Percentiles rank a stretch among this genome's conserved stretches.
Evolutionary conservation across 208 protist species (phyloP).

Genomic region (Jaenimonas drosophilae): DNA sequence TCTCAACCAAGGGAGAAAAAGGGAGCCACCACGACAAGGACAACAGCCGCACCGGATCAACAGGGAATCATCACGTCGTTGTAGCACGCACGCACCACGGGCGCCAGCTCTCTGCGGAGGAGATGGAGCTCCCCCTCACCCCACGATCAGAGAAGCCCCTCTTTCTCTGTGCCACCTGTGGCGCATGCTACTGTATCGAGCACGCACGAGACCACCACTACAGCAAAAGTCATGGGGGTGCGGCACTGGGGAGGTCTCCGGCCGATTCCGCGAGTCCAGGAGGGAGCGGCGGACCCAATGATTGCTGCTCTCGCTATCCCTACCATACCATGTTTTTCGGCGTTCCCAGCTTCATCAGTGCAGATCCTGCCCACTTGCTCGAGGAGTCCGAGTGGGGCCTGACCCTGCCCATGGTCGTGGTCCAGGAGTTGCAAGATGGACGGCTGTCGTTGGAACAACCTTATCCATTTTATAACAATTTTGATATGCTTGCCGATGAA

Average conservation of each 20-base stretch:
- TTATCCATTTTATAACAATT: slow-evolving; percentile 27
- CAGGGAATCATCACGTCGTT: no score
- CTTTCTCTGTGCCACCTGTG: slow-evolving; percentile 64
- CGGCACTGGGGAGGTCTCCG: no score
- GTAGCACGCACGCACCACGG: slow-evolving; percentile 1
- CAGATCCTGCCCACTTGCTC: slow-evolving; percentile 18
- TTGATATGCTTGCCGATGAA: slow-evolving; percentile 29
- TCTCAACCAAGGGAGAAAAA: no score
- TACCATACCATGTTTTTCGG: slow-evolving; percentile 56
- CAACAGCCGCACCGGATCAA: no score
- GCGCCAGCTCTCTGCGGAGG: slow-evolving; percentile 15
- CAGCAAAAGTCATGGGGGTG: slow-evolving; percentile 1
- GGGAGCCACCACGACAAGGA: no score
- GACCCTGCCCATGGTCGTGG: slow-evolving; percentile 33
- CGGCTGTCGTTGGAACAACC: no score
- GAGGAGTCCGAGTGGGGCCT: slow-evolving; percentile 30
- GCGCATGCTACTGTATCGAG: slow-evolving; percentile 49
- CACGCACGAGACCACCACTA: slow-evolving; percentile 50
- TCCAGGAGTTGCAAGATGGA: slow-evolving; percentile 19
- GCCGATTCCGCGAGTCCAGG: no score
- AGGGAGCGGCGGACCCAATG: no score
- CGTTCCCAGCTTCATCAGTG: slow-evolving; percentile 35
- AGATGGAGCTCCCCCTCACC: slow-evolving; percentile 34
- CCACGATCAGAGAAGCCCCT: slow-evolving; percentile 41
- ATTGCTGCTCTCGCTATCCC: no score